Evolutionary conservation across 331 rosid genomes (phyloP), one percentile per base, ranked within the genome.

Genomic region (Acacia concinna): DNA sequence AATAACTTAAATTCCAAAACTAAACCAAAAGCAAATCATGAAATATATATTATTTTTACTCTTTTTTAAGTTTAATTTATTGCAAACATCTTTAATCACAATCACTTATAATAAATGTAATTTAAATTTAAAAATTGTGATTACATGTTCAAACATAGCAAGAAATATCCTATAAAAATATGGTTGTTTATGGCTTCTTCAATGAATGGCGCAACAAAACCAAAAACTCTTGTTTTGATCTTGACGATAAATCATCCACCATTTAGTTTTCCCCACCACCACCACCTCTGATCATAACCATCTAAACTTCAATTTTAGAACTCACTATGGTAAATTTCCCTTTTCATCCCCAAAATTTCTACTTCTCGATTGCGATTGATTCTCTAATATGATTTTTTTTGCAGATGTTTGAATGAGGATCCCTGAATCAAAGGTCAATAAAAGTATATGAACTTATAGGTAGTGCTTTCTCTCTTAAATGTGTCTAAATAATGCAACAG

Each of bases 191-290:
- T 76, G 96, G 90, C 17, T 96, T 96, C 92, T 87, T 96, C 10
- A 97, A 93, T 31, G 99, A 96, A 74, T 91, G 94, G 90, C 97
- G 97, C 11, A 90, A 84, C 5, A 85, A 90, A 78, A 88, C 86
- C 77, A 90, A 85, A 79, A 88, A 79, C 44, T 83, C 88, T 1
- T 90, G 97, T 96, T 88, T 90, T 63, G 97, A 95, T 82, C 87
- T 88, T 88, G 97, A 92, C 25, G 97, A 89, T 34, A 90, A 91
- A 82, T 88, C 98, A 3, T 93, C 99, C 79, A 89, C 94, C 46
- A 96, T 94, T 47, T 91, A 80, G 72, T 97, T 93, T 71, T 96
- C 30, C 99, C 99, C 57, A 85, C 88, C 20, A 18, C 51, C 51
- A 13, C 52, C n/a, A 17, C 56, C 3, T 65, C 96, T 83, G 79